A percentile compares a stretch with the other conserved stretches of the same genome.
Evolutionary conservation across 352 stramenopile genomes (phyloP).

Genomic region (Globisporangium ultimum): DNA sequence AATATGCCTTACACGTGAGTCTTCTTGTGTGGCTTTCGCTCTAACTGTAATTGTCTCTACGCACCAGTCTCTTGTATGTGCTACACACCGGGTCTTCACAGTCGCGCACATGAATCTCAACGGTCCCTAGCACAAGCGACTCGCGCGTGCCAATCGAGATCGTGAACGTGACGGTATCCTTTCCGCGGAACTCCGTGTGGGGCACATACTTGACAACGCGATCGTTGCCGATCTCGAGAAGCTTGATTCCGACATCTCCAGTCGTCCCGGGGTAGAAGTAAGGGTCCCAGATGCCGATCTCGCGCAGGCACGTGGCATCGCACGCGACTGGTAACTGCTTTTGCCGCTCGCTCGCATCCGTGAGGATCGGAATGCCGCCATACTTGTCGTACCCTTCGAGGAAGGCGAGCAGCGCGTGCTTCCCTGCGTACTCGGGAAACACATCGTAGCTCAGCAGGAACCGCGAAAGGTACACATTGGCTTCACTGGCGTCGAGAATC

Average conservation of each 20-base stretch:
- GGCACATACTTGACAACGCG: conserved; percentile 62
- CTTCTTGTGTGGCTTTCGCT: too few species aligned
- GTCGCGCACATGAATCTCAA: conserved; percentile 49
- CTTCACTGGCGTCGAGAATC: conserved; percentile 54
- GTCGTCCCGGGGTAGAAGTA: conserved; percentile 49
- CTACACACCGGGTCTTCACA: conserved; percentile 45
- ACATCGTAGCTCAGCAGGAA: conserved; percentile 50
- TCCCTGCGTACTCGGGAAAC: conserved; percentile 29
- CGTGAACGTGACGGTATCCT: conserved; percentile 59
- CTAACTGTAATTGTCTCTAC: conserved; percentile 5
- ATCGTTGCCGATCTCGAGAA: conserved; percentile 36
- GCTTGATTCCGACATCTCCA: conserved; percentile 46
- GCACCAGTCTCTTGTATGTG: conserved; percentile 14
- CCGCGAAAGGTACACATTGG: conserved; percentile 40
- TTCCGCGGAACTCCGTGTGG: conserved; percentile 36
- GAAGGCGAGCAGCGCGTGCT: conserved; percentile 47
- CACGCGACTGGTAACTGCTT: conserved; percentile 55
- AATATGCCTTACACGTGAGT: too few species aligned
- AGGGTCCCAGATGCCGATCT: conserved; percentile 38
- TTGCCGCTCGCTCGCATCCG: conserved; percentile 47
- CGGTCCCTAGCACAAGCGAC: conserved; percentile 42
- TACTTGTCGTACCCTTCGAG: conserved; percentile 37
- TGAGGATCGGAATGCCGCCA: conserved; percentile 45
- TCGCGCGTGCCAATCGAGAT: conserved; percentile 41
- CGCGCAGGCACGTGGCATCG: conserved; percentile 37